Percentiles rank a stretch among this genome's conserved stretches.
Conservation (phyloP, 768 basidiomycete species). For the Cystobasidium ongulense region DNA sequence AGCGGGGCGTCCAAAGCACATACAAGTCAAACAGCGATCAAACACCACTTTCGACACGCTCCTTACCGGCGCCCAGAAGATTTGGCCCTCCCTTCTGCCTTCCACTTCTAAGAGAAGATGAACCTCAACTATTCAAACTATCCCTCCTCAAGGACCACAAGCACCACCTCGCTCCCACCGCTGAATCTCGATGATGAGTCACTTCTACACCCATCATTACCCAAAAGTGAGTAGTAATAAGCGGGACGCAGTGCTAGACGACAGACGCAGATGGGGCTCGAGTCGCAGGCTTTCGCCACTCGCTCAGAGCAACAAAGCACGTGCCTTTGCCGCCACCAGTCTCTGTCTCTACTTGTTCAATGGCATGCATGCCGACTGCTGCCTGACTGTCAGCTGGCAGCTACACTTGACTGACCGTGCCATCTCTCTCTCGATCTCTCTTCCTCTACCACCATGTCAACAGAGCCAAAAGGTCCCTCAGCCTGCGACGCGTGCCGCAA, state of each 20-base stretch:
- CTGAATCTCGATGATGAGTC: neutral
- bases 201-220: neutral
- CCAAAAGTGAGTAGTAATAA: neutral
- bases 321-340: neutral
- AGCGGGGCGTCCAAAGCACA: neutral
- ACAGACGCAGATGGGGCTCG: too few species aligned
- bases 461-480: neutral
- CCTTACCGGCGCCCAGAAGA: too few species aligned
- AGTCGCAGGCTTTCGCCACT: neutral
- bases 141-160: neutral
- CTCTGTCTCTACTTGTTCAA: too few species aligned
- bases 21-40: too few species aligned
- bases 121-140: neutral
- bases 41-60: too few species aligned
- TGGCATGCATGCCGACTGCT: neutral
- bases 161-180: neutral
- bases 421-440: neutral
- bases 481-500: constrained; percentile 17
- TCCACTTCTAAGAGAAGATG: neutral
- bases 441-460: neutral
- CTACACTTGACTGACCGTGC: neutral
- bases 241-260: too few species aligned
- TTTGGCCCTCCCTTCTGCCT: too few species aligned
- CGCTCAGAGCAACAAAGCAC: neutral
- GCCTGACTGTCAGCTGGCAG: neutral